phyloP scores from a whole-genome alignment of 2,329 filamentous ascomycete genomes.

The Tolypocladium tundrense region DNA sequence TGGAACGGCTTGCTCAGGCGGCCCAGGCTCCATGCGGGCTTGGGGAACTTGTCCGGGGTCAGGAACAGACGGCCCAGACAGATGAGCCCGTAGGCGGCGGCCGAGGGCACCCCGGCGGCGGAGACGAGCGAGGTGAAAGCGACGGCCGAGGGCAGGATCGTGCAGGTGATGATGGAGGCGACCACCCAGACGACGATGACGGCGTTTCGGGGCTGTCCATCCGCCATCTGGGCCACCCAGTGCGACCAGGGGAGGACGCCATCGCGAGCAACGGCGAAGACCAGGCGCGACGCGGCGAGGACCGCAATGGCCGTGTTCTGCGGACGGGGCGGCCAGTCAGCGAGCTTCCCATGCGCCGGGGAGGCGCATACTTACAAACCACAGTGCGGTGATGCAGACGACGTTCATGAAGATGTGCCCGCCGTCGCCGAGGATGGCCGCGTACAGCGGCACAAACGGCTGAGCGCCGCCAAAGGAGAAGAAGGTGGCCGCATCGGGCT shows the following conservation, averaged over 20 bases:
- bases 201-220: conserved; percentile 49
- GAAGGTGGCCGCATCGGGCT: not conserved
- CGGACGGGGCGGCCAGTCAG: not conserved
- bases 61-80: conserved; percentile 35
- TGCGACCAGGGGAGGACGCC: conserved; percentile 48
- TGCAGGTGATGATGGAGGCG: conserved; percentile 45
- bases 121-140: conserved; percentile 45
- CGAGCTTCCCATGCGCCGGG: not conserved
- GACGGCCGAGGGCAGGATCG: conserved; percentile 43
- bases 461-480: conserved; percentile 45
- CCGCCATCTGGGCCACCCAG: conserved; percentile 44
- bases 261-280: conserved; percentile 53
- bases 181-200: conserved; percentile 48
- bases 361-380: not conserved
- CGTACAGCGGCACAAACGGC: conserved; percentile 49
- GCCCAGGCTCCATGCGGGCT: conserved; percentile 35
- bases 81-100: conserved; percentile 41
- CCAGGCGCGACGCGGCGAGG: conserved; percentile 48
- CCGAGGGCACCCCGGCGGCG: conserved; percentile 39
- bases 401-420: conserved; percentile 32
- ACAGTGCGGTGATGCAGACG: not conserved
- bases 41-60: conserved; percentile 30
- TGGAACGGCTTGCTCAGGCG: conserved; percentile 34
- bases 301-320: conserved; percentile 50
- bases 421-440: conserved; percentile 41